These are phyloP conservation scores for Eragrostis nindensis DNA, from an alignment of 176 grass and related monocot genomes.

Conservation along the genomic window DNA sequence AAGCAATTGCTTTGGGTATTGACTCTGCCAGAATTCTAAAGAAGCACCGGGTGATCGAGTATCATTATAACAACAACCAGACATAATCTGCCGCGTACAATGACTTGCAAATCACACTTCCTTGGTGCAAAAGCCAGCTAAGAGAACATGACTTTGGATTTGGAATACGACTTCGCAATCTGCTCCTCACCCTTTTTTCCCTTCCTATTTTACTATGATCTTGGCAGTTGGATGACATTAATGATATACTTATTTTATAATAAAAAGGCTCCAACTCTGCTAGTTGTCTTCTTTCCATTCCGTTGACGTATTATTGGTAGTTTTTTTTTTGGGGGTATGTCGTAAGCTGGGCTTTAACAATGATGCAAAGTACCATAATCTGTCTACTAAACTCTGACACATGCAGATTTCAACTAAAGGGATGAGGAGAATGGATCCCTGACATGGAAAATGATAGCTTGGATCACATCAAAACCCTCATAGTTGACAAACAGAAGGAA, in stretches of 20 bases:
- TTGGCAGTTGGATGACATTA: constrained; percentile 20
- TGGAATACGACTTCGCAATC: constrained; percentile 26
- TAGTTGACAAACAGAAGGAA: constrained; percentile 13
- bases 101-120: constrained; percentile 1
- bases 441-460: constrained; percentile 2
- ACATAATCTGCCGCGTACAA: neutral
- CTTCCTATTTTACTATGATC: constrained; percentile 19
- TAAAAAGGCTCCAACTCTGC: neutral
- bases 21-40: constrained; percentile 20
- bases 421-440: constrained; percentile 17
- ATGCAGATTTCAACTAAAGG: neutral
- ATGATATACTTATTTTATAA: constrained; percentile 6
- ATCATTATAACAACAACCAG: constrained; percentile 31
- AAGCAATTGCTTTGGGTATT: constrained; percentile 1
- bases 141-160: constrained; percentile 28
- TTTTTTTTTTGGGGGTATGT: neutral
- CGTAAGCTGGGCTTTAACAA: constrained; percentile 26
- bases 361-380: constrained; percentile 15
- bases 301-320: neutral
- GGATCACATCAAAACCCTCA: constrained; percentile 33
- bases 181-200: neutral
- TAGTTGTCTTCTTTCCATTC: constrained; percentile 6
- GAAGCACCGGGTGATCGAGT: neutral
- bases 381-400: constrained; percentile 4
- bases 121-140: constrained; percentile 50